Percentiles rank a stretch among this genome's conserved stretches.
Evolutionary conservation across 2,329 filamentous ascomycete species (phyloP).

Genomic region (Geosmithia morbida): DNA sequence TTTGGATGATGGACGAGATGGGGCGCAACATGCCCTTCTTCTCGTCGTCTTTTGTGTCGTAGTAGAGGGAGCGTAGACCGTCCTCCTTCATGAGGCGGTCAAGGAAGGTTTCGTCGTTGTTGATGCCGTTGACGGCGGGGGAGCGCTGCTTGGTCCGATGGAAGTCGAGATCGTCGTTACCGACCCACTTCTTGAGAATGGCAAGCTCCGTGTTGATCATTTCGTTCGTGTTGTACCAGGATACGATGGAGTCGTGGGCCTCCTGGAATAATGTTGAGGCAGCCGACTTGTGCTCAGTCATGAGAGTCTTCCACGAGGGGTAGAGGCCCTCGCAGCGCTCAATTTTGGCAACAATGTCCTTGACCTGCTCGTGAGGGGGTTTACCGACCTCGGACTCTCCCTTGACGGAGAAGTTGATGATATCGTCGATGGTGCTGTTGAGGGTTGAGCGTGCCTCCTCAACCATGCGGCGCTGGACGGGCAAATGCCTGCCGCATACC

Average conservation of each 20-base stretch:
- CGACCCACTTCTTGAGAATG: constrained; percentile 91
- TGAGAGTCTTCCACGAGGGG: constrained; percentile 63
- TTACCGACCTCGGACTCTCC: constrained; percentile 87
- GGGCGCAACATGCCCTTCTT: constrained; percentile 68
- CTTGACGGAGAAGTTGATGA: constrained; percentile 88
- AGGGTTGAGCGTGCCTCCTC: constrained; percentile 68
- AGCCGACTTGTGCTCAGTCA: constrained; percentile 60
- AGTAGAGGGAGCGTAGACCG: constrained; percentile 80
- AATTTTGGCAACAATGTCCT: constrained; percentile 79
- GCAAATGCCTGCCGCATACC: constrained; percentile 67
- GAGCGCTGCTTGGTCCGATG: constrained; percentile 58
- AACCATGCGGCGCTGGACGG: constrained; percentile 74
- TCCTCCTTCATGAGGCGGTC: constrained; percentile 94
- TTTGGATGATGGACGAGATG: constrained; percentile 75
- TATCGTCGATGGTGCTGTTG: constrained; percentile 66
- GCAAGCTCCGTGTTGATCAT: constrained; percentile 90
- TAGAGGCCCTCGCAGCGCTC: constrained; percentile 80
- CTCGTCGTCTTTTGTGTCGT: constrained; percentile 37
- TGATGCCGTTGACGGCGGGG: constrained; percentile 51
- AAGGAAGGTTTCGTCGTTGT: constrained; percentile 78
- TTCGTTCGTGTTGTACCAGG: constrained; percentile 95
- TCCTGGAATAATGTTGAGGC: constrained; percentile 65
- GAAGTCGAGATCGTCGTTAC: constrained; percentile 90
- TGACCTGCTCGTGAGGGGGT: constrained; percentile 73
- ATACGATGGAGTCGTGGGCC: constrained; percentile 76